A percentile compares a stretch with the other conserved stretches of the same genome.
These are phyloP conservation scores for Parascedosporium putredinis DNA, from an alignment of 2,329 filamentous ascomycete species.

Conservation along the genomic window DNA sequence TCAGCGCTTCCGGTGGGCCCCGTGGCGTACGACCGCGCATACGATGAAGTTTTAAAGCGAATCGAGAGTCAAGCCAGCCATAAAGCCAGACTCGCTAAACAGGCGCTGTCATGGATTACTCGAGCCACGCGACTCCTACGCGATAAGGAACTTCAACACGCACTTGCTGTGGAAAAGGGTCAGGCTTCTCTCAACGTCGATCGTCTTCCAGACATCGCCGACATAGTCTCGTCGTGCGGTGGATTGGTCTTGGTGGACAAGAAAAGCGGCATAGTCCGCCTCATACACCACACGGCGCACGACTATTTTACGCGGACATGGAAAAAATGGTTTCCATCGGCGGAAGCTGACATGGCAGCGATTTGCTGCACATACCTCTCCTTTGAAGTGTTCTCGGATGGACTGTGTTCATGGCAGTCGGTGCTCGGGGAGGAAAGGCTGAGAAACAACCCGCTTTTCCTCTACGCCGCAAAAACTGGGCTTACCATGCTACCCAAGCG, in stretches of 20 bases:
- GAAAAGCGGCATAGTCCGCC: constrained; percentile 24
- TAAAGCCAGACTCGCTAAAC: too few species aligned
- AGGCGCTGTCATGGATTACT: constrained; percentile 29
- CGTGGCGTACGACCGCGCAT: constrained; percentile 20
- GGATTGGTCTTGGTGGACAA: constrained; percentile 31
- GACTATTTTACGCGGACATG: constrained; percentile 29
- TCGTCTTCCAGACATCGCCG: constrained; percentile 21
- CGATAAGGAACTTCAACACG: constrained; percentile 27
- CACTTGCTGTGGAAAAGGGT: constrained; percentile 25
- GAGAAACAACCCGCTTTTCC: constrained; percentile 15
- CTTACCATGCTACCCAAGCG: too few species aligned
- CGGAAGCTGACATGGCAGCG: constrained; percentile 17
- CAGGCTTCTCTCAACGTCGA: constrained; percentile 21
- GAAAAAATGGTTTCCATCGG: constrained; percentile 20
- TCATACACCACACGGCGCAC: constrained; percentile 35
- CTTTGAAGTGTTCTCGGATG: constrained; percentile 18
- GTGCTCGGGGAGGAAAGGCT: too few species aligned
- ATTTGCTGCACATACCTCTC: constrained; percentile 27
- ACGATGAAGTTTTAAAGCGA: too few species aligned
- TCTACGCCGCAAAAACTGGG: constrained; percentile 23
- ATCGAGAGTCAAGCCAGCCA: too few species aligned
- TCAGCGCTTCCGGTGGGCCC: constrained; percentile 30
- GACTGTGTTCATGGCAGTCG: too few species aligned
- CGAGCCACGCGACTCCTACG: constrained; percentile 23
- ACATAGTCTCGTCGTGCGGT: constrained; percentile 26